phyloP scores from a whole-genome alignment of 2,329 filamentous ascomycete genomes.

The Ceratocystis eucalypticola region DNA sequence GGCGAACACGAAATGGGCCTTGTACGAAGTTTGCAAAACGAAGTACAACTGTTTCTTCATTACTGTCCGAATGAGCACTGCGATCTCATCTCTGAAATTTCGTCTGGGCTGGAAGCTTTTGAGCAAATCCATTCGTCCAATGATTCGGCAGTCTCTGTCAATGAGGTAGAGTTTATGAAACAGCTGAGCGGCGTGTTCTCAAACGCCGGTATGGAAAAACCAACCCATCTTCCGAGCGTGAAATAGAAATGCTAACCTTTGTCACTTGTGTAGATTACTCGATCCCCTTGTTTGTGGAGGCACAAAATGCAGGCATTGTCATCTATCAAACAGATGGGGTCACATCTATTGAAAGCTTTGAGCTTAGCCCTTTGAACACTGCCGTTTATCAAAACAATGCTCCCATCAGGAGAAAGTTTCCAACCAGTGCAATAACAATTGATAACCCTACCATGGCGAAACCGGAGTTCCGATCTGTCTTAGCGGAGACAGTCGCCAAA shows the following conservation, averaged over 20 bases:
- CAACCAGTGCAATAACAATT: constrained; percentile 22
- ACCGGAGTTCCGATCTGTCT: constrained; percentile 16
- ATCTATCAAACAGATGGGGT: constrained; percentile 15
- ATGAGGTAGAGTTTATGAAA: neutral
- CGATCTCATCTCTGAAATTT: neutral
- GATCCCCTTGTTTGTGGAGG: constrained; percentile 24
- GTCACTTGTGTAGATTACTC: constrained; percentile 12
- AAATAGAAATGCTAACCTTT: too few species aligned
- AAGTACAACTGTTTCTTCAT: neutral
- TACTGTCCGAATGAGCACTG: neutral
- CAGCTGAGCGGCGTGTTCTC: neutral
- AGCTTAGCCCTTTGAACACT: constrained; percentile 25
- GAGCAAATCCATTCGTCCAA: neutral
- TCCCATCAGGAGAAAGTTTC: constrained; percentile 25
- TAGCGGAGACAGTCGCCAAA: constrained; percentile 19
- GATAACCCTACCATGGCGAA: constrained; percentile 14
- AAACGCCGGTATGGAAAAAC: neutral
- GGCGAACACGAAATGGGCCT: neutral
- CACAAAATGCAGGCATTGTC: constrained; percentile 29
- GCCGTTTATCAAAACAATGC: constrained; percentile 24
- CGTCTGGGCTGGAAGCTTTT: neutral
- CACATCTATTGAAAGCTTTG: constrained; percentile 22
- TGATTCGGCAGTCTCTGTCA: neutral
- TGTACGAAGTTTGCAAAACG: neutral
- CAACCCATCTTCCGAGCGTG: too few species aligned